Evolutionary conservation across 306 rosid species (phyloP).

Genomic region (Castanea mollissima): DNA sequence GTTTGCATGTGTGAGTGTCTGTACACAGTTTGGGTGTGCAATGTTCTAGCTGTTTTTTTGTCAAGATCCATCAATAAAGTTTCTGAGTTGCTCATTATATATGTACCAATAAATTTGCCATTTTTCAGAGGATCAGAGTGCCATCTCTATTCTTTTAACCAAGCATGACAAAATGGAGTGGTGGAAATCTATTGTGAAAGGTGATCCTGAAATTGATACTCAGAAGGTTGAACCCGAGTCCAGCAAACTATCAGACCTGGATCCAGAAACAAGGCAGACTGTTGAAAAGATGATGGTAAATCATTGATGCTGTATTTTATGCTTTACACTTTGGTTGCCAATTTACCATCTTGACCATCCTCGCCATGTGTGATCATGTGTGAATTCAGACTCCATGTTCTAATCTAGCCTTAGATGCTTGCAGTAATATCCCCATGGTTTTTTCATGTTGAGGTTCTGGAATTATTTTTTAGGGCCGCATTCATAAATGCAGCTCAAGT

Average conservation of each 20-base stretch:
- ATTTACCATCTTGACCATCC: background rate
- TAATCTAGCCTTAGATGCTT: background rate
- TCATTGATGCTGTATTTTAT: background rate
- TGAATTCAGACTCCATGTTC: background rate
- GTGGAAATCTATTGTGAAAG: conserved; percentile 92
- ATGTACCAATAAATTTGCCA: background rate
- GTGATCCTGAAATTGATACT: conserved; percentile 87
- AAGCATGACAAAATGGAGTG: conserved; percentile 96
- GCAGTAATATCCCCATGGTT: background rate
- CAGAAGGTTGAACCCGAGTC: conserved; percentile 91
- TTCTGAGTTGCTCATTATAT: background rate
- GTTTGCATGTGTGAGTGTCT: background rate
- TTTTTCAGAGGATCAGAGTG: conserved; percentile 83
- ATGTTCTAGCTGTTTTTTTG: background rate
- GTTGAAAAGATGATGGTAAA: conserved; percentile 97
- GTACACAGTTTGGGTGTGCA: background rate
- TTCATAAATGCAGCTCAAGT: background rate
- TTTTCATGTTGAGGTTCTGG: background rate
- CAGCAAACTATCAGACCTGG: conserved; percentile 86
- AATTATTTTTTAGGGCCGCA: background rate
- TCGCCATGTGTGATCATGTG: background rate
- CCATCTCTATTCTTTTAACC: conserved; percentile 79
- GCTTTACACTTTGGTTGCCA: background rate
- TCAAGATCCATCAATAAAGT: background rate
- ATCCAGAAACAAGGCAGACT: conserved; percentile 81